Conservation (phyloP, 768 basidiomycete species). For the Hygrophorus russula region DNA sequence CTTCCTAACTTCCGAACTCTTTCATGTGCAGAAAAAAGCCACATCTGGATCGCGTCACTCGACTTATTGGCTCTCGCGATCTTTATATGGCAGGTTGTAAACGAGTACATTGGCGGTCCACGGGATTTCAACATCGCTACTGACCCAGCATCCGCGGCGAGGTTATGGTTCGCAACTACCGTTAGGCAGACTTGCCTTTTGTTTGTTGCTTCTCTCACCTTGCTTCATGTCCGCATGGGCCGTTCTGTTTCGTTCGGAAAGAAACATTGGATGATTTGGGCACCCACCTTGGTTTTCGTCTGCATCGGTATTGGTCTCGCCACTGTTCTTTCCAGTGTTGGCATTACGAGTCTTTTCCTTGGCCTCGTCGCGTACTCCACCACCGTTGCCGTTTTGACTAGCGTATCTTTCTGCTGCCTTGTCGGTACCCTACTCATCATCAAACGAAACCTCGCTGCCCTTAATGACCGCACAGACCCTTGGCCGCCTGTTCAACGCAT, state of each 20-base stretch:
- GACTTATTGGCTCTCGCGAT: constrained; percentile 51
- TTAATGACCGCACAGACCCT: constrained; percentile 37
- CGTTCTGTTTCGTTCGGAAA: constrained; percentile 57
- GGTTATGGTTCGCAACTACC: constrained; percentile 63
- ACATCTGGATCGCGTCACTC: constrained; percentile 61
- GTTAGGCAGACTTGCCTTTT: constrained; percentile 60
- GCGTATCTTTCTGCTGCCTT: constrained; percentile 44
- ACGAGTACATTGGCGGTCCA: constrained; percentile 37
- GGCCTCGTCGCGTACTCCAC: constrained; percentile 52
- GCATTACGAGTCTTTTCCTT: constrained; percentile 42
- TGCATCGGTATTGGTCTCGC: constrained; percentile 48
- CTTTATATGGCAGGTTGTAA: constrained; percentile 58
- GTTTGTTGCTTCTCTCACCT: constrained; percentile 44
- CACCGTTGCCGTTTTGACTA: constrained; percentile 39
- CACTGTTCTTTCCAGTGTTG: constrained; percentile 43
- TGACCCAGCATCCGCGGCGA: constrained; percentile 41
- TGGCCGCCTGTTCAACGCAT: constrained; percentile 50
- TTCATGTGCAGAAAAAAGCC: constrained; percentile 56
- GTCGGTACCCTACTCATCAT: constrained; percentile 53
- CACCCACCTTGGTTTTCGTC: constrained; percentile 44
- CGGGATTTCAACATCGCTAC: constrained; percentile 30
- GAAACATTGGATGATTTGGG: constrained; percentile 70
- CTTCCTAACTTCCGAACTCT: constrained; percentile 58
- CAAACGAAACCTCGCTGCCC: constrained; percentile 48
- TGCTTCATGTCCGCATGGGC: constrained; percentile 62